Percentiles rank a stretch among this genome's conserved stretches.
Evolutionary conservation across 345 rosid species (phyloP).

Genomic region (Brassica rapa): DNA sequence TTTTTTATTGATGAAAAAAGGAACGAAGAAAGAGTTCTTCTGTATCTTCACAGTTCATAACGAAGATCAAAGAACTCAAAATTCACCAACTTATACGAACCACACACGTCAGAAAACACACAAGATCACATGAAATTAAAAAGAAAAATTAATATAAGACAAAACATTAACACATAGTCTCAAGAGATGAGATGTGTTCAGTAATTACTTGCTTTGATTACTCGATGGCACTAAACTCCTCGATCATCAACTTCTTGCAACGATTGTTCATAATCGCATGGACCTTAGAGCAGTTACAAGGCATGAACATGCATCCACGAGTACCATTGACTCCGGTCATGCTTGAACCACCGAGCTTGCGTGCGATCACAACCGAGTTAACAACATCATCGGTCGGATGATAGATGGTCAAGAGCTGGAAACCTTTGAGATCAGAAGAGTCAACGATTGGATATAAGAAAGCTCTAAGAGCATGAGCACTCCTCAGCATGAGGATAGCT

Average conservation of each 20-base stretch:
- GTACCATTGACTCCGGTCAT: constrained; percentile 8
- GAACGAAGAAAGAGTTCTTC: constrained; percentile 14
- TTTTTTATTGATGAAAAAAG: constrained; percentile 13
- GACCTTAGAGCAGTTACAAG: constrained; percentile 68
- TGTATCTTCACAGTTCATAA: constrained; percentile 1
- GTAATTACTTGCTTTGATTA: neutral
- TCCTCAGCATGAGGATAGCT: constrained; percentile 67
- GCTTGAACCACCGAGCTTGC: constrained; percentile 46
- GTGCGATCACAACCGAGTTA: constrained; percentile 80
- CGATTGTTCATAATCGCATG: constrained; percentile 51
- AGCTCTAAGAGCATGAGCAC: constrained; percentile 81
- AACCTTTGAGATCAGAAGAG: constrained; percentile 62
- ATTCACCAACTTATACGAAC: neutral
- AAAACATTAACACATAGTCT: constrained; percentile 6
- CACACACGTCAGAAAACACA: constrained; percentile 20
- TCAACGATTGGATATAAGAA: constrained; percentile 77
- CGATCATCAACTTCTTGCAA: constrained; percentile 56
- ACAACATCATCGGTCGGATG: constrained; percentile 88
- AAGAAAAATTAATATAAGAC: constrained; percentile 19
- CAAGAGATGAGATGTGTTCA: constrained; percentile 11
- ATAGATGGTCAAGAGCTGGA: constrained; percentile 68
- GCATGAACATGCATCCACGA: constrained; percentile 43
- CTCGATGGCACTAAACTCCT: constrained; percentile 47
- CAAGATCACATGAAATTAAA: constrained; percentile 3
- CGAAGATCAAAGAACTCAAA: constrained; percentile 5